phyloP scores from a whole-genome alignment of 352 stramenopile genomes.

The Elongisporangium anandrum region DNA sequence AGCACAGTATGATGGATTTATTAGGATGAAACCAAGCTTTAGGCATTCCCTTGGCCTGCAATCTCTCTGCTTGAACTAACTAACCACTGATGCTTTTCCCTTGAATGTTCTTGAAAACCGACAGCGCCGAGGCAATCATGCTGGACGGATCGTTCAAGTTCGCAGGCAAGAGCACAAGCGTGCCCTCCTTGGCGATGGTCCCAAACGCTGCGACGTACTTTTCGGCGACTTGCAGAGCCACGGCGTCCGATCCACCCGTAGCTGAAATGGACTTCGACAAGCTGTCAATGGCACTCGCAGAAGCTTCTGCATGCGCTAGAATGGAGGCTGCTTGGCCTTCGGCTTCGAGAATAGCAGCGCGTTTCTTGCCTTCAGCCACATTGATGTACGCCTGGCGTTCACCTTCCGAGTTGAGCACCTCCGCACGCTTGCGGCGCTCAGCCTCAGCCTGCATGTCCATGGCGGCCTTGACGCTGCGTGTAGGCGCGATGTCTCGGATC shows the following conservation, averaged over 20 bases:
- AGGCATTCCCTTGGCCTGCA: no score
- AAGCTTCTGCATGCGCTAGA: constrained; percentile 73
- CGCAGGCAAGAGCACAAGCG: constrained; percentile 78
- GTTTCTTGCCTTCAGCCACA: constrained; percentile 88
- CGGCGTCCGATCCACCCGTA: constrained; percentile 70
- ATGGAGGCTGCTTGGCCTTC: constrained; percentile 86
- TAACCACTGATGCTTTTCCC: no score
- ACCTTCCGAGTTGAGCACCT: constrained; percentile 91
- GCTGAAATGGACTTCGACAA: constrained; percentile 67
- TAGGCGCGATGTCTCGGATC: constrained; percentile 88
- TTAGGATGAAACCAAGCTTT: no score
- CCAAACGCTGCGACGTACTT: constrained; percentile 91
- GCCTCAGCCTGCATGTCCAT: constrained; percentile 94
- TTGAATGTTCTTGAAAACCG: constrained; percentile 49
- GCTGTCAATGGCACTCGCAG: constrained; percentile 68
- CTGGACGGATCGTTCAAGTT: constrained; percentile 81
- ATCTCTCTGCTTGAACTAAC: no score
- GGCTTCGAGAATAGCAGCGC: constrained; percentile 78
- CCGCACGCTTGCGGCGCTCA: constrained; percentile 87
- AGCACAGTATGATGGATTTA: no score
- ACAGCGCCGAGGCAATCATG: constrained; percentile 88
- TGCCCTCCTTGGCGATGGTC: constrained; percentile 88
- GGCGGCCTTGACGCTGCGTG: constrained; percentile 79
- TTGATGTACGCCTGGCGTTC: constrained; percentile 89
- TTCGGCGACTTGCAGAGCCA: constrained; percentile 85